Conservation (phyloP, 805 yeast species). For the Schizosaccharomyces cryophilus region DNA sequence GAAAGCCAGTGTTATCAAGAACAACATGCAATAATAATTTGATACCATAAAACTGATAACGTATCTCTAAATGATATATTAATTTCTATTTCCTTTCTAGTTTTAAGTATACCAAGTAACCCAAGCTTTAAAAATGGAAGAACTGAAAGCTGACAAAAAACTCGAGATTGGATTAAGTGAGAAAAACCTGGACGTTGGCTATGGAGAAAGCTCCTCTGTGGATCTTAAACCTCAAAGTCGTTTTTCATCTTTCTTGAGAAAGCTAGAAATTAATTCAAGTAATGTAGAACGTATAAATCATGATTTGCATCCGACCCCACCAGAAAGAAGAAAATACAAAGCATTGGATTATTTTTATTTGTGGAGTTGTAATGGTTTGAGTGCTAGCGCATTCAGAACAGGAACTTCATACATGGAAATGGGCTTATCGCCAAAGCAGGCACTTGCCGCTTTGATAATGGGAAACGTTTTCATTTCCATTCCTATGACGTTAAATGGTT, state of each 20-base stretch:
- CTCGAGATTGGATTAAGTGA: background rate
- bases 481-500: conserved; percentile 45
- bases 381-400: background rate
- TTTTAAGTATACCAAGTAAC: background rate
- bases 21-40: background rate
- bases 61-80: background rate
- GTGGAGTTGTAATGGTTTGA: background rate
- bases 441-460: conserved; percentile 5
- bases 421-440: conserved; percentile 1
- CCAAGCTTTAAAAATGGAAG: background rate
- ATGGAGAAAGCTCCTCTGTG: background rate
- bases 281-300: background rate
- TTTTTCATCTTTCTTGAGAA: background rate
- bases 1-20: background rate
- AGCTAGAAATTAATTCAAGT: background rate
- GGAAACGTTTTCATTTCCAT: conserved; percentile 28
- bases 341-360: background rate
- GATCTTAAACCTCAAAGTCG: background rate
- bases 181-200: background rate
- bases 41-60: background rate
- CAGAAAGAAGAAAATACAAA: background rate
- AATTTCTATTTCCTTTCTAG: background rate
- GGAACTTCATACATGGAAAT: background rate
- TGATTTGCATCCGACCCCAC: background rate
- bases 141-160: background rate